These are phyloP conservation scores for Vachellia pachyceras DNA, from an alignment of 306 rosid species.

Conservation along the genomic window DNA sequence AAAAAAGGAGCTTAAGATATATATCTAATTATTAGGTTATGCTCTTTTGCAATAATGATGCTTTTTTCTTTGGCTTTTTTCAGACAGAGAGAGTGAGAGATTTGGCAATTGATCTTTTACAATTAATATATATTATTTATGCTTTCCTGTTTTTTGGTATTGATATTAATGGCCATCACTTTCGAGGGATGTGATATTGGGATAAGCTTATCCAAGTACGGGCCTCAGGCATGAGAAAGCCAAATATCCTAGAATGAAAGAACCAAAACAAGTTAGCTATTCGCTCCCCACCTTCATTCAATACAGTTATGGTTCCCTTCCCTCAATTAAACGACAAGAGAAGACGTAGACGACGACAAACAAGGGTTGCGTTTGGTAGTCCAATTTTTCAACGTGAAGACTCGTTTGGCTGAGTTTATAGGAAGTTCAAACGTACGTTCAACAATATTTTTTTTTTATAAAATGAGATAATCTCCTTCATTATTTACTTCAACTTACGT, in stretches of 20 bases:
- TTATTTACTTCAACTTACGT: no score
- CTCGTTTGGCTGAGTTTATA: no score
- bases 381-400: neutral
- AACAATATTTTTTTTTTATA: no score
- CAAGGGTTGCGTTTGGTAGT: slow-evolving; percentile 4
- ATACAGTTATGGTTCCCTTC: neutral
- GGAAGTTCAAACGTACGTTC: no score
- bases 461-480: no score
- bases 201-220: slow-evolving; percentile 52
- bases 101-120: no score
- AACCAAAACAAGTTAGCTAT: neutral
- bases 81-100: neutral
- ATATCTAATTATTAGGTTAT: neutral
- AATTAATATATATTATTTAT: no score
- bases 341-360: slow-evolving; percentile 23
- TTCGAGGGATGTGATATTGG: neutral
- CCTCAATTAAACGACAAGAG: slow-evolving; percentile 41
- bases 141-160: neutral
- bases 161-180: neutral
- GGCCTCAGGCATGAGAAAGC: slow-evolving; percentile 40
- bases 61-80: neutral
- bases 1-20: neutral
- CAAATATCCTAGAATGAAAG: neutral
- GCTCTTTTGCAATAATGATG: neutral
- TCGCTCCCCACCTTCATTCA: neutral